phyloP scores from a whole-genome alignment of 495 filamentous ascomycete species.

The Penicillium roqueforti region DNA sequence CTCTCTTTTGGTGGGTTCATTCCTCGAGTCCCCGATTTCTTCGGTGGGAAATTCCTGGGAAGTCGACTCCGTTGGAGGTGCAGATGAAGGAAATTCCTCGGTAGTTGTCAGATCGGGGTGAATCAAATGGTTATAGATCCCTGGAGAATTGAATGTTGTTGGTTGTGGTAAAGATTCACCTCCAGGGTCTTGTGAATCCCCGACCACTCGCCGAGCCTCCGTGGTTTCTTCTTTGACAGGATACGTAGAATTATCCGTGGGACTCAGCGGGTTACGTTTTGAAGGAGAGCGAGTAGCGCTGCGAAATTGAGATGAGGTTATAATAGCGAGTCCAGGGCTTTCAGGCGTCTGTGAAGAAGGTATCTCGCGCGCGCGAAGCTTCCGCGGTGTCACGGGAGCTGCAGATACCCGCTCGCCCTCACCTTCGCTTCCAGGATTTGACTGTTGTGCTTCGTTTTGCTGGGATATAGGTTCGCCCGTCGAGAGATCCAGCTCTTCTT shows the following conservation, averaged over 20 bases:
- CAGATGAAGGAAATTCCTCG: slow-evolving; percentile 3
- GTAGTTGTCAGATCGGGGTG: not conserved
- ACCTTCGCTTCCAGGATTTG: not conserved
- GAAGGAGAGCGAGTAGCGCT: slow-evolving; percentile 29
- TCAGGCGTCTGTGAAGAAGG: slow-evolving; percentile 47
- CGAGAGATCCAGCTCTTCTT: slow-evolving; percentile 24
- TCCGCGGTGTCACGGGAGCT: slow-evolving; percentile 33
- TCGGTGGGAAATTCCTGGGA: not conserved
- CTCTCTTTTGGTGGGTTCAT: slow-evolving; percentile 15
- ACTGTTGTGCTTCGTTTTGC: slow-evolving; percentile 11
- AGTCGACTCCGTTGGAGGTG: not conserved
- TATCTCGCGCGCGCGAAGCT: slow-evolving; percentile 33
- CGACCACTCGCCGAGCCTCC: not conserved
- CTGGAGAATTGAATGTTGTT: slow-evolving; percentile 5
- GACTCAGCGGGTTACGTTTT: slow-evolving; percentile 14
- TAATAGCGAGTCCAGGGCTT: slow-evolving; percentile 38
- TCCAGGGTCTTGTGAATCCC: slow-evolving; percentile 6
- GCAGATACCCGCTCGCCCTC: not conserved
- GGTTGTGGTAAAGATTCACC: not conserved
- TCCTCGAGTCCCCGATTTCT: not conserved
- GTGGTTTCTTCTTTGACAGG: slow-evolving; percentile 27
- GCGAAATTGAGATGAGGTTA: slow-evolving; percentile 40
- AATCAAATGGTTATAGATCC: slow-evolving; percentile 1
- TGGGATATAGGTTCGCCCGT: slow-evolving; percentile 26
- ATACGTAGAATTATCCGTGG: not conserved